Conservation (phyloP, 352 stramenopile species). For the Globisporangium rhizosaccharum region DNA sequence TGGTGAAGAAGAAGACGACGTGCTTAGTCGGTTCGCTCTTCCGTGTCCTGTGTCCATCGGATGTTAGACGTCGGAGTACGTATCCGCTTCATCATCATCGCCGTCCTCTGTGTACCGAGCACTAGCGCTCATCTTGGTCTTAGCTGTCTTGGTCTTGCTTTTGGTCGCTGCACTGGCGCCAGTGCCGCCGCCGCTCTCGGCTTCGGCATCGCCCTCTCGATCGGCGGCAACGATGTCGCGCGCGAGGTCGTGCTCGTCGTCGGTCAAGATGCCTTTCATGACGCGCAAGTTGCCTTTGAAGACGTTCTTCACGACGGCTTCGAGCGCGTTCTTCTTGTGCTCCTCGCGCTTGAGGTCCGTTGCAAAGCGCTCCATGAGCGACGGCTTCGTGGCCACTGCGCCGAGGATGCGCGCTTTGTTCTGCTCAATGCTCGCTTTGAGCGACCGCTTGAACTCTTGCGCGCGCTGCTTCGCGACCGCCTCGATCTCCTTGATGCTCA, state of each 20-base stretch:
- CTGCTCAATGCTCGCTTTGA: constrained; percentile 51
- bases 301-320: constrained; percentile 67
- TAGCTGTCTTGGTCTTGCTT: not conserved
- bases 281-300: constrained; percentile 52
- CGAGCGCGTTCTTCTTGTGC: constrained; percentile 59
- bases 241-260: constrained; percentile 63
- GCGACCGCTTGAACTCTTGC: constrained; percentile 49
- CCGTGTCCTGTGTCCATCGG: not conserved
- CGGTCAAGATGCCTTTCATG: constrained; percentile 61
- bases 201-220: constrained; percentile 10
- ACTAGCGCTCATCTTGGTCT: not conserved
- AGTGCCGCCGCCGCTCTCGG: not conserved
- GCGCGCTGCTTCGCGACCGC: constrained; percentile 44
- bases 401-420: constrained; percentile 56
- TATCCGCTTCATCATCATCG: constrained; percentile 8
- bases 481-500: constrained; percentile 38
- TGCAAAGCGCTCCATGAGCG: constrained; percentile 73
- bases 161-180: not conserved
- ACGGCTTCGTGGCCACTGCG: constrained; percentile 41
- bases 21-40: not conserved
- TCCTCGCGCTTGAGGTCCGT: constrained; percentile 65
- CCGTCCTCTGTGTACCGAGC: constrained; percentile 4
- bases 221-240: constrained; percentile 40
- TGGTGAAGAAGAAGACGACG: not conserved
- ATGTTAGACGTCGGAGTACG: constrained; percentile 7